These are phyloP conservation scores for Camellia japonica DNA, from an alignment of 148 eudicot genomes.

Conservation along the genomic window DNA sequence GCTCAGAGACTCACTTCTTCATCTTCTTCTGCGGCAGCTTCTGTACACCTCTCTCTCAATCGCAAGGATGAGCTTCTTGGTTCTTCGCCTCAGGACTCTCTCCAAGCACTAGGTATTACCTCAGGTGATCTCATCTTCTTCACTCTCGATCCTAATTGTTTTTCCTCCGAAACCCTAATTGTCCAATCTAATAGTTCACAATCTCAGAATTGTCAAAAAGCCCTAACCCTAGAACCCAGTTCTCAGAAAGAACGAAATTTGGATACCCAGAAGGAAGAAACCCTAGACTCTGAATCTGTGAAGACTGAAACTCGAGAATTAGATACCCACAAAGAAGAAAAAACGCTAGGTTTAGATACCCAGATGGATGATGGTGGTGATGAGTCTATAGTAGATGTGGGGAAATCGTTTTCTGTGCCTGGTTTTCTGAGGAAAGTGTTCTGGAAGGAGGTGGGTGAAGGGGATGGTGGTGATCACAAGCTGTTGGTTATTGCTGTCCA, in stretches of 20 bases:
- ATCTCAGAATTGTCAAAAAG: conserved; percentile 10
- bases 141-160: conserved; percentile 34
- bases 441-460: conserved; percentile 65
- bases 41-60: conserved; percentile 65
- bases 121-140: conserved; percentile 80
- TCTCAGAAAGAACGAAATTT: not conserved
- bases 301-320: not conserved
- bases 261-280: not conserved
- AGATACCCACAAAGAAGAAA: conserved; percentile 17
- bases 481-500: conserved; percentile 73
- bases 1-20: conserved; percentile 27
- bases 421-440: conserved; percentile 75
- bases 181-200: not conserved
- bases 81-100: conserved; percentile 7
- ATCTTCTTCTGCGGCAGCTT: conserved; percentile 35
- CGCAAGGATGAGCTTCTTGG: conserved; percentile 62
- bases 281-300: not conserved
- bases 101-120: conserved; percentile 56
- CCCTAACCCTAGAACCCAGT: not conserved
- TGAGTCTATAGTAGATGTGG: conserved; percentile 19
- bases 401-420: conserved; percentile 62
- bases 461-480: conserved; percentile 52
- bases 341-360: not conserved
- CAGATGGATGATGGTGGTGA: conserved; percentile 62
- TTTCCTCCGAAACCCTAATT: conserved; percentile 33